Base-by-base conservation (phyloP, 1,284 basidiomycete genomes). In the Schizophyllum commune region DNA sequence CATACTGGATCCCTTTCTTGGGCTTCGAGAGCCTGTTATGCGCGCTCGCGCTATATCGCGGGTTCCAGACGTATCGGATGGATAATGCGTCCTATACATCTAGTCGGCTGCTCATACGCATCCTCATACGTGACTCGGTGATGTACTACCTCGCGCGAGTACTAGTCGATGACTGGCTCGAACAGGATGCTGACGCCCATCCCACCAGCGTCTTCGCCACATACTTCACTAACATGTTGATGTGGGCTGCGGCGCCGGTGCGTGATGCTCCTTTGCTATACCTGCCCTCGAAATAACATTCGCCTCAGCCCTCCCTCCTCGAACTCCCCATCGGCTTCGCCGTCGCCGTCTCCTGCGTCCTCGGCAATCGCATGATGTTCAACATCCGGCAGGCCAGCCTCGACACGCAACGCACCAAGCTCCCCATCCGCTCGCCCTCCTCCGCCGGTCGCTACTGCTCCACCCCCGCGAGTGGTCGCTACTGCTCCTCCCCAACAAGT, bases 1-100 rank as follows among this genome's bases (percentile, higher is more conserved):
- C 75, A 17, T 85, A 83, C 68, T 86, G 84, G 84, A 77, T 85
- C 54, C 83, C 84, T 0, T 77, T 84, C 62, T 72, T 86, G 13
- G 67, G 72, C 1, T 83, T 80, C 34, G 84, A 85, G 65, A 77
- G 71, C 60, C 67, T 85, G 0, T 72, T 85, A 0, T 84, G 82
- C 62, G 67, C 64, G 2, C 70, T 85, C 57, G 83, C 82, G 1
- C 66, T 84, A 19, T 70, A 74, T 58, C 75, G 78, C 47, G 83
- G 81, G 1, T 75, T 81, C 61, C 74, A 77, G 60, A 76, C 76
- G 2, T 79, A 78, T 65, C 68, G 68, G 17, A 65, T 70, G 0
- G 70, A 69, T 54, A 72, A 71, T 0, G 68, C 75, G 21, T 59
- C 76, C 2, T 78, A 80, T 65, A 73, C 72, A 21, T 75, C 74